Percentiles rank a stretch among this genome's conserved stretches.
Evolutionary conservation across 352 stramenopile genomes (phyloP).

Genomic region (Pythium myriotylum): DNA sequence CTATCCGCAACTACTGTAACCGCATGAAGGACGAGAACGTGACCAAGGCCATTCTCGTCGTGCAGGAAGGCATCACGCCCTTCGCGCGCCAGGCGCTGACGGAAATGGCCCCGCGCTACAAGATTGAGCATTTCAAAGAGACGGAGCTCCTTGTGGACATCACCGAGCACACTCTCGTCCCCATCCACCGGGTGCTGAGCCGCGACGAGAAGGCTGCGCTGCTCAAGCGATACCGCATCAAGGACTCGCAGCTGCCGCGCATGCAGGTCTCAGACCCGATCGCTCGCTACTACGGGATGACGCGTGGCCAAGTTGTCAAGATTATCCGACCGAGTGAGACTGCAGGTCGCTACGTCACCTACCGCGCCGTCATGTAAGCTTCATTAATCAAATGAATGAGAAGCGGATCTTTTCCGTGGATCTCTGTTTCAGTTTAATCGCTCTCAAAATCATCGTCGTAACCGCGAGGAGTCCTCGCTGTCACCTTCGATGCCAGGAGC

Average conservation of each 20-base stretch:
- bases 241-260: slow-evolving; percentile 98
- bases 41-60: slow-evolving; percentile 97
- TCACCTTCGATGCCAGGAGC: neutral
- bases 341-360: slow-evolving; percentile 99
- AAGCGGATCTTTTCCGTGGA: neutral
- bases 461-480: slow-evolving; percentile 15
- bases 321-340: slow-evolving; percentile 99
- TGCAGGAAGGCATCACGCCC: slow-evolving; percentile 95
- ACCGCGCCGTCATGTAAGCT: slow-evolving; percentile 97
- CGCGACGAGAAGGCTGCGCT: slow-evolving; percentile 97
- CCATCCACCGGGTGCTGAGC: slow-evolving; percentile 98
- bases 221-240: slow-evolving; percentile 98
- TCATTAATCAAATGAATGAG: slow-evolving; percentile 12
- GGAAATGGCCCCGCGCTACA: slow-evolving; percentile 92
- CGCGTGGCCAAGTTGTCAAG: slow-evolving; percentile 98
- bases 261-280: slow-evolving; percentile 99
- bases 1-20: slow-evolving; percentile 95
- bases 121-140: slow-evolving; percentile 98
- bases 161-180: slow-evolving; percentile 99
- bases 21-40: slow-evolving; percentile 98
- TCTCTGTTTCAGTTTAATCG: slow-evolving; percentile 26
- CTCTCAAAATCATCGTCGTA: slow-evolving; percentile 76
- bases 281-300: slow-evolving; percentile 96
- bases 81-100: slow-evolving; percentile 97
- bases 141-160: slow-evolving; percentile 99